phyloP scores from a whole-genome alignment of 257 asterid species.

The Verbena officinalis region DNA sequence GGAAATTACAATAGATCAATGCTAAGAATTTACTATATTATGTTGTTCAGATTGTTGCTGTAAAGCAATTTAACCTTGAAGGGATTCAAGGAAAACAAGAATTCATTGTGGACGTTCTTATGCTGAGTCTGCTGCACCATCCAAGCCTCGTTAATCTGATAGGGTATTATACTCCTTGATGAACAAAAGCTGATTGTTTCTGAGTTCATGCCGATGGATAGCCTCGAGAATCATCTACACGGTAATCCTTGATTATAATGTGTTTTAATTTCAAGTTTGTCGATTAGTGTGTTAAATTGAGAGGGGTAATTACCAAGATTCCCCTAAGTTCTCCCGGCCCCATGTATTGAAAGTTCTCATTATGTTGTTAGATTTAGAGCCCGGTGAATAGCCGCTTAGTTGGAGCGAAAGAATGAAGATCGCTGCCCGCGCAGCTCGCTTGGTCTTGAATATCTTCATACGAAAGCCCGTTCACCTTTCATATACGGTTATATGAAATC shows the following conservation, averaged over 20 bases:
- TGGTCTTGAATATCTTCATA: slow-evolving; percentile 71
- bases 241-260: too few species aligned
- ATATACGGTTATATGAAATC: slow-evolving; percentile 77
- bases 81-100: slow-evolving; percentile 95
- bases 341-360: too few species aligned
- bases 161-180: background rate
- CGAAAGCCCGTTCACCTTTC: slow-evolving; percentile 70
- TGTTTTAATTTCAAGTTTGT: background rate
- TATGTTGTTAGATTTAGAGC: slow-evolving; percentile 48
- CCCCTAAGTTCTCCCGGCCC: too few species aligned
- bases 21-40: background rate
- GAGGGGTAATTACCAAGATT: too few species aligned
- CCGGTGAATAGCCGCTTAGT: slow-evolving; percentile 54
- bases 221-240: too few species aligned
- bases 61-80: slow-evolving; percentile 83
- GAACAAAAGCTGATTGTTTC: too few species aligned
- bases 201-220: too few species aligned
- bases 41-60: slow-evolving; percentile 74
- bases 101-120: slow-evolving; percentile 82
- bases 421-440: slow-evolving; percentile 75
- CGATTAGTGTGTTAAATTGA: too few species aligned
- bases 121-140: slow-evolving; percentile 85
- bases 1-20: background rate
- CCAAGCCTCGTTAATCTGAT: slow-evolving; percentile 62
- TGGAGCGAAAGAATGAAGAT: slow-evolving; percentile 69